phyloP scores from a whole-genome alignment of 441 rosid species.

The Kokia cookei region DNA sequence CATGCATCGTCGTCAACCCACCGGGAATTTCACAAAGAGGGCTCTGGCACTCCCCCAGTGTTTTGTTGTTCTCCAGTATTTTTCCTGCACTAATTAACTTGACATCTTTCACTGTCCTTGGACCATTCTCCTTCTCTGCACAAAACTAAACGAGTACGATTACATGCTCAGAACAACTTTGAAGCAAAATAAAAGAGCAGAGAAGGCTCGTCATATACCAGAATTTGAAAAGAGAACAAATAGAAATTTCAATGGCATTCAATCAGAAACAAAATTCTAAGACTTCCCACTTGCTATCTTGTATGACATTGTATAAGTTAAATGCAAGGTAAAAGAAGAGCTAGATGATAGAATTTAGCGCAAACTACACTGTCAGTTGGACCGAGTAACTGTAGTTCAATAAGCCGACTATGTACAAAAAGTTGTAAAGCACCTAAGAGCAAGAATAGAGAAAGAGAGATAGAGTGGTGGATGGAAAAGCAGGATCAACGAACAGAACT shows the following conservation, averaged over 20 bases:
- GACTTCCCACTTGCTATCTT: neutral
- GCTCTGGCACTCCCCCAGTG: slow-evolving; percentile 74
- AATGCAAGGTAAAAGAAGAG: neutral
- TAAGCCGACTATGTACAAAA: too few species aligned
- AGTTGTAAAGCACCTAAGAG: neutral
- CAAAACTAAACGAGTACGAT: slow-evolving; percentile 4
- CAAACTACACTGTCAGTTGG: neutral
- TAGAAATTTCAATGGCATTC: neutral
- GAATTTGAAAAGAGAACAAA: neutral
- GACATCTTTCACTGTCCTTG: slow-evolving; percentile 82
- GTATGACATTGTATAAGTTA: neutral
- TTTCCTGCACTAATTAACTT: slow-evolving; percentile 94
- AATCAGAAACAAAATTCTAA: neutral
- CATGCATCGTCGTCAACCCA: slow-evolving; percentile 93
- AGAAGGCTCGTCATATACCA: neutral
- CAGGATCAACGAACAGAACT: neutral
- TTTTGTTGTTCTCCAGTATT: slow-evolving; percentile 82
- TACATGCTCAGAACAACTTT: neutral
- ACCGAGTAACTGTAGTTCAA: neutral
- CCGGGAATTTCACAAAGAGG: slow-evolving; percentile 78
- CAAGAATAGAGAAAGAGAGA: neutral
- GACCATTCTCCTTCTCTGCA: slow-evolving; percentile 81
- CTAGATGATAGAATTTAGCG: neutral
- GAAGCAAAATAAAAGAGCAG: slow-evolving; percentile 1
- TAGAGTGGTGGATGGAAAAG: neutral